These are phyloP conservation scores for Malus domestica DNA, from an alignment of 306 rosid species.

Conservation along the genomic window ASM211411v1 NC_041789.1:21483001-21483500, in stretches of 20 bases:
- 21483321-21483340: slow-evolving; percentile 24
- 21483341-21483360: slow-evolving; percentile 23
- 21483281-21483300: slow-evolving; percentile 19
- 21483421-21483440: slow-evolving; percentile 24
- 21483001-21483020: too few relatives aligned
- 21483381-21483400: slow-evolving; percentile 29
- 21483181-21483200: neutral
- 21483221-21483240: neutral
- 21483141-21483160: too few relatives aligned
- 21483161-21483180: neutral
- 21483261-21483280: neutral
- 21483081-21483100: too few relatives aligned
- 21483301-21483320: slow-evolving; percentile 25
- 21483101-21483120: too few relatives aligned
- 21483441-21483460: slow-evolving; percentile 18
- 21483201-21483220: neutral
- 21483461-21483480: slow-evolving; percentile 28
- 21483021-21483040: too few relatives aligned
- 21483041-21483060: too few relatives aligned
- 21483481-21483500: slow-evolving; percentile 29
- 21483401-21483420: slow-evolving; percentile 19
- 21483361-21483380: slow-evolving; percentile 19
- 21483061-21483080: too few relatives aligned
- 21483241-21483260: neutral
- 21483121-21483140: too few relatives aligned